A percentile compares a stretch with the other conserved stretches of the same genome.
These are phyloP conservation scores for Ustilago loliicola DNA, from an alignment of 1,284 basidiomycete genomes.

Conservation along the genomic window DNA sequence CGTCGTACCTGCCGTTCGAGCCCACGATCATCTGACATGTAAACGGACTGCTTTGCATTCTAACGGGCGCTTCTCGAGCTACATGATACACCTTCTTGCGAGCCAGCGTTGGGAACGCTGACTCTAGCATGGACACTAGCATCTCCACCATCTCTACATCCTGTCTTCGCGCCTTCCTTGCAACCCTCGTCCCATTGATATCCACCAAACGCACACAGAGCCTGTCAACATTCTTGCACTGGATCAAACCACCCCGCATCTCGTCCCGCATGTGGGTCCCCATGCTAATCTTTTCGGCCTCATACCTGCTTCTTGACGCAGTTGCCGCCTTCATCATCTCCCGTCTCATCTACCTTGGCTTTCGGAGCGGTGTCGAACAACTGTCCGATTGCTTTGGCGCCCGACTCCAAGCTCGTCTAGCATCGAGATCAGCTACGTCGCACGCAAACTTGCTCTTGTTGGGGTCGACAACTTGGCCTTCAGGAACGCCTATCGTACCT, in stretches of 20 bases:
- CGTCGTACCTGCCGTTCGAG: not conserved
- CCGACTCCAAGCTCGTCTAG: conserved; percentile 25
- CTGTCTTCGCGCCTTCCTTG: not conserved
- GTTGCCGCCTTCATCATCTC: conserved; percentile 40
- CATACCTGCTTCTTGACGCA: conserved; percentile 47
- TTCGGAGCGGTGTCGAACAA: conserved; percentile 14
- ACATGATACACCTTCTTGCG: not conserved
- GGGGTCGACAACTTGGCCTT: conserved; percentile 31
- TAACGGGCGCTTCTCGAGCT: not conserved
- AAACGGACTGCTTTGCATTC: not conserved
- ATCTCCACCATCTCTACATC: not conserved
- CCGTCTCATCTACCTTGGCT: conserved; percentile 41
- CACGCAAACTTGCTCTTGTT: conserved; percentile 26
- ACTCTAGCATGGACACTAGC: conserved; percentile 21
- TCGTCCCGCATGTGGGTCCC: conserved; percentile 38
- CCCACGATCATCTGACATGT: conserved; percentile 9
- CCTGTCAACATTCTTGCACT: not conserved
- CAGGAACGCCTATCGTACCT: conserved; percentile 30
- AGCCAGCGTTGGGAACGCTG: conserved; percentile 6
- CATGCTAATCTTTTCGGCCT: conserved; percentile 37
- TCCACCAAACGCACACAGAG: too few relatives aligned
- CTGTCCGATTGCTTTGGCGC: conserved; percentile 34
- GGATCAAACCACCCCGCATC: not conserved
- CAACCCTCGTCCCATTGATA: too few relatives aligned
- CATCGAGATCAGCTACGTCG: conserved; percentile 8